Conservation (phyloP, 2,329 filamentous ascomycete species). For the Cercospora beticola region DNA sequence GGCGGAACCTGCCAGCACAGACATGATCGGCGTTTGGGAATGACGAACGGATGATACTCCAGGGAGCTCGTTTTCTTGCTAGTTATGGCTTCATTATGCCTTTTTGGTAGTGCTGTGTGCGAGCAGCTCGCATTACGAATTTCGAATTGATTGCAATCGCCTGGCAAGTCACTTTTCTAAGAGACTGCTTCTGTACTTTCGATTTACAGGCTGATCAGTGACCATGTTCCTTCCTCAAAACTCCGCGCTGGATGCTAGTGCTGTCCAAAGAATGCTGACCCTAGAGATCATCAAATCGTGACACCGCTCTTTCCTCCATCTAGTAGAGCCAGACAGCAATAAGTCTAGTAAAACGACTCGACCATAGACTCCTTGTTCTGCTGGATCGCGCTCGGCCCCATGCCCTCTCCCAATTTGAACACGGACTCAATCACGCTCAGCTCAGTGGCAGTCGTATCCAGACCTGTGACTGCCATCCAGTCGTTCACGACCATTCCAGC, state of each 20-base stretch:
- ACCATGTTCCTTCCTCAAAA: not conserved
- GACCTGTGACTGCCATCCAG: slow-evolving; percentile 93
- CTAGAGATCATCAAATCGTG: slow-evolving; percentile 8
- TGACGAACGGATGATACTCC: slow-evolving; percentile 15
- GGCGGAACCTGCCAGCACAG: not conserved
- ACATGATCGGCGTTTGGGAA: slow-evolving; percentile 16
- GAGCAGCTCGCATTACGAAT: slow-evolving; percentile 14
- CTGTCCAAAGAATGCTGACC: slow-evolving; percentile 1
- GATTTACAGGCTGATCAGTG: not conserved
- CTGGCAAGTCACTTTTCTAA: not conserved
- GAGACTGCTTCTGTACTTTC: not conserved
- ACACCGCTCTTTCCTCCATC: not conserved
- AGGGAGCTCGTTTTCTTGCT: slow-evolving; percentile 8
- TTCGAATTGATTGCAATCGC: slow-evolving; percentile 1
- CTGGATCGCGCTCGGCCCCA: slow-evolving; percentile 74
- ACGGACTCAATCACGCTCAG: slow-evolving; percentile 94
- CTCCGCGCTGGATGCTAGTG: slow-evolving; percentile 8
- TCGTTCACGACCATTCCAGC: slow-evolving; percentile 97
- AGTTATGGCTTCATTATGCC: slow-evolving; percentile 1
- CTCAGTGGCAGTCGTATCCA: slow-evolving; percentile 96
- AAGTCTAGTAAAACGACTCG: slow-evolving; percentile 86
- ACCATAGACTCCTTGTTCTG: slow-evolving; percentile 97
- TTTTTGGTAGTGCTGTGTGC: slow-evolving; percentile 2
- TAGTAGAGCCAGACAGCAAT: not conserved
- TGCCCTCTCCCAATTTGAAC: slow-evolving; percentile 82